A percentile compares a stretch with the other conserved stretches of the same genome.
Evolutionary conservation across 139 green algal genomes (phyloP).

Genomic region (Coelastrella sp.): DNA sequence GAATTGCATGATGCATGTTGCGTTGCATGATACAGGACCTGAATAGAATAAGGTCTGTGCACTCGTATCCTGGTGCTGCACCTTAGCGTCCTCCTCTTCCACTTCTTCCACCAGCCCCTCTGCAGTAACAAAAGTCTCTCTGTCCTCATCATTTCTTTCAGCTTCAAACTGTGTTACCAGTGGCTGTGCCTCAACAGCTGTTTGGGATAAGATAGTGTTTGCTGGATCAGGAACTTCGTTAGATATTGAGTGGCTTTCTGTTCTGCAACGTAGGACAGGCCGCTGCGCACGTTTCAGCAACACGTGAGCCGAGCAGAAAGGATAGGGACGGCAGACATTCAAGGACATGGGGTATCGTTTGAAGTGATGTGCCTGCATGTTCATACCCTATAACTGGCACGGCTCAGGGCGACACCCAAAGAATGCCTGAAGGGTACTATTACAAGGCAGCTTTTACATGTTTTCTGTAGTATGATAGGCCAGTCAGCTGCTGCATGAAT

Average conservation of each 20-base stretch:
- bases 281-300: neutral
- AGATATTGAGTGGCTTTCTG: neutral
- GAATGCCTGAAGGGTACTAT: too few relatives aligned
- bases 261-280: neutral
- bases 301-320: neutral
- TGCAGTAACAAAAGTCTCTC: slow-evolving; percentile 71
- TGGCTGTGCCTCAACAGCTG: neutral
- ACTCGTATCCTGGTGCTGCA: neutral
- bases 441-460: too few relatives aligned
- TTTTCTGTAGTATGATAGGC: too few relatives aligned
- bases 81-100: slow-evolving; percentile 70
- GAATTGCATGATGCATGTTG: too few relatives aligned
- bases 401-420: too few relatives aligned
- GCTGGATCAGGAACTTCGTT: slow-evolving; percentile 18
- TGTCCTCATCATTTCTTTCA: slow-evolving; percentile 15
- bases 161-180: slow-evolving; percentile 43
- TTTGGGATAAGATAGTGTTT: neutral
- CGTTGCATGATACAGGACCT: too few relatives aligned
- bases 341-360: too few relatives aligned
- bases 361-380: too few relatives aligned
- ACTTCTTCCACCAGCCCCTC: slow-evolving; percentile 68
- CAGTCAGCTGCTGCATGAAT: too few relatives aligned
- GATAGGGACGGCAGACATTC: too few relatives aligned
- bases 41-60: neutral
- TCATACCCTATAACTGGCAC: too few relatives aligned